Evolutionary conservation across 2,329 filamentous ascomycete species (phyloP).

Genomic region (Elsinoe arachidis): DNA sequence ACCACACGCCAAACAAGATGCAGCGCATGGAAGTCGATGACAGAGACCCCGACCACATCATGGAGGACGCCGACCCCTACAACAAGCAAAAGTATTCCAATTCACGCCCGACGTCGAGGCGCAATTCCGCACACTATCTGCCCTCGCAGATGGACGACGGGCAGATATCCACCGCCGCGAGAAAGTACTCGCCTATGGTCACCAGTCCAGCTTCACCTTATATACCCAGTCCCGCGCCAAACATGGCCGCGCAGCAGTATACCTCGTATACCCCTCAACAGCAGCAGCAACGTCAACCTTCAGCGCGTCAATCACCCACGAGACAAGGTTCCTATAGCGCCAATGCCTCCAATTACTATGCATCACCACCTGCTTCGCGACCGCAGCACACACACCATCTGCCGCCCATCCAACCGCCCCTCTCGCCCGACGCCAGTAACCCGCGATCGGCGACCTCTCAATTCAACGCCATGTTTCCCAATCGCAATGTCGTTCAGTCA

Average conservation of each 20-base stretch:
- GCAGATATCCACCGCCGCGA: conserved; percentile 72
- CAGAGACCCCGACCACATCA: conserved; percentile 43
- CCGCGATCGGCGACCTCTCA: conserved; percentile 54
- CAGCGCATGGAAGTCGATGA: conserved; percentile 34
- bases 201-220: conserved; percentile 75
- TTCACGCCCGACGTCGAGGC: conserved; percentile 50
- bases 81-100: conserved; percentile 79
- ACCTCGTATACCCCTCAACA: conserved; percentile 30
- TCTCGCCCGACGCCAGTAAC: conserved; percentile 58
- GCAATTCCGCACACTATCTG: conserved; percentile 64
- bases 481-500: conserved; percentile 32
- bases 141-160: conserved; percentile 23
- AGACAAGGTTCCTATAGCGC: conserved; percentile 50
- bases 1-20: conserved; percentile 16
- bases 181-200: conserved; percentile 96
- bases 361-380: conserved; percentile 40
- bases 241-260: conserved; percentile 21
- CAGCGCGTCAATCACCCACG: conserved; percentile 71
- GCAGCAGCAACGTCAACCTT: conserved; percentile 39
- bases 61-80: conserved; percentile 87
- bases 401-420: conserved; percentile 64
- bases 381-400: conserved; percentile 56
- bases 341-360: conserved; percentile 48
- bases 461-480: conserved; percentile 56
- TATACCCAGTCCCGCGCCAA: conserved; percentile 44